Evolutionary conservation across 148 eudicot species (phyloP).

Genomic region (Chenopodium quinoa): DNA sequence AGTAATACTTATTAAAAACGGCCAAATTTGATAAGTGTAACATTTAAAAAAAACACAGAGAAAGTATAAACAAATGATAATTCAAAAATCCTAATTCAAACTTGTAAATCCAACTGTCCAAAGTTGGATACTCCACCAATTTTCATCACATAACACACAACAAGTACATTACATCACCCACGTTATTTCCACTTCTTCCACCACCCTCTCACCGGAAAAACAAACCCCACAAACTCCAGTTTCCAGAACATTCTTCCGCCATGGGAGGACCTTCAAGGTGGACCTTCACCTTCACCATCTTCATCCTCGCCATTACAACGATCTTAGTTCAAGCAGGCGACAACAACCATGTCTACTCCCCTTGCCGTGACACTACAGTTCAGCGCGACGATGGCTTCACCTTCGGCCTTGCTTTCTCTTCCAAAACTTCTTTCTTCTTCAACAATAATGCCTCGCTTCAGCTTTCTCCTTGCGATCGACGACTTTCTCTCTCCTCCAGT

Average conservation of each 20-base stretch:
- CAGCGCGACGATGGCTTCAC: slow-evolving; percentile 61
- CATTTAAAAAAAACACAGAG: too few relatives aligned
- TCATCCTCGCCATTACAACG: neutral
- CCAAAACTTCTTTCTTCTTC: slow-evolving; percentile 37
- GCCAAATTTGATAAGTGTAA: too few relatives aligned
- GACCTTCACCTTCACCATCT: neutral
- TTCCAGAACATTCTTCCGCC: neutral
- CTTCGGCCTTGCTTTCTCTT: slow-evolving; percentile 55
- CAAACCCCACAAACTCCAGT: neutral
- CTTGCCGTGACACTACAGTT: slow-evolving; percentile 53
- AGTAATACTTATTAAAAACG: too few relatives aligned
- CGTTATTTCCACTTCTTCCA: neutral
- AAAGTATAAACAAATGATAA: too few relatives aligned
- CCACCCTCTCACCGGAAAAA: neutral
- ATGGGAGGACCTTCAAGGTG: slow-evolving; percentile 36
- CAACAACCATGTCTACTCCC: slow-evolving; percentile 50
- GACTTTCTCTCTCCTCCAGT: slow-evolving; percentile 42
- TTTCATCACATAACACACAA: too few relatives aligned
- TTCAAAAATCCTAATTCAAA: too few relatives aligned
- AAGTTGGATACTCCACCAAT: too few relatives aligned
- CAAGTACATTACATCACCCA: too few relatives aligned
- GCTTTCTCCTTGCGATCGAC: slow-evolving; percentile 61
- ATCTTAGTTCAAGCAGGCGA: slow-evolving; percentile 28
- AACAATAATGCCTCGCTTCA: slow-evolving; percentile 37
- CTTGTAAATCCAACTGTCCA: too few relatives aligned